phyloP scores from a whole-genome alignment of 306 rosid species.

The Phaseolus lunatus region DNA sequence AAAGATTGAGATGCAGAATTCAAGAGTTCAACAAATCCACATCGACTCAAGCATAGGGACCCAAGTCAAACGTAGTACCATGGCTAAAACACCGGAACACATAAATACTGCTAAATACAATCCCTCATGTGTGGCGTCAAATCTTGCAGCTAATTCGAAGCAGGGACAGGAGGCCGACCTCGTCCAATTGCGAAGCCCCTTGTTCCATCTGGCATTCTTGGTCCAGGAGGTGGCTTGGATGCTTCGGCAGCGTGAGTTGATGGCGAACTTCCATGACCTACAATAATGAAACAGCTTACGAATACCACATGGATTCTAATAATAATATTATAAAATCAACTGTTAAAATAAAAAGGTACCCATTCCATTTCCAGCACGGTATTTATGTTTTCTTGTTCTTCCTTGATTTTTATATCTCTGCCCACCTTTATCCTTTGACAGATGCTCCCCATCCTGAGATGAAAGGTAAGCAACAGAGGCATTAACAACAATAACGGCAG shows the following conservation, averaged over 20 bases:
- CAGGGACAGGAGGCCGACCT: conserved; percentile 69
- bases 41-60: conserved; percentile 7
- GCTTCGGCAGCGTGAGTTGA: conserved; percentile 63
- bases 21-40: conserved; percentile 39
- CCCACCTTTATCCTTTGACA: conserved; percentile 71
- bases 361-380: conserved; percentile 72
- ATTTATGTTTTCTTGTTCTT: conserved; percentile 70
- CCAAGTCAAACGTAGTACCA: conserved; percentile 39
- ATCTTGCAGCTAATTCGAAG: conserved; percentile 57
- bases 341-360: conserved; percentile 54
- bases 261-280: conserved; percentile 82
- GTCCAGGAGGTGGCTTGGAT: conserved; percentile 95
- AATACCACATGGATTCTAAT: conserved; percentile 4
- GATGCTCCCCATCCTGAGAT: conserved; percentile 68
- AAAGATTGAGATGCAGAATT: conserved; percentile 26
- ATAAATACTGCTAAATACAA: conserved; percentile 34
- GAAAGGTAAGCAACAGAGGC: conserved; percentile 28
- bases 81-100: conserved; percentile 24
- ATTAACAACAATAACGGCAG: not conserved
- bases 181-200: conserved; percentile 94
- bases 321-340: not conserved
- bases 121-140: conserved; percentile 16
- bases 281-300: conserved; percentile 32
- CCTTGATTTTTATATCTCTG: conserved; percentile 72
- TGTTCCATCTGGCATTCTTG: conserved; percentile 98